These are phyloP conservation scores for Paradendryphiella salina DNA, from an alignment of 2,329 filamentous ascomycete species.

Conservation along the genomic window DNA sequence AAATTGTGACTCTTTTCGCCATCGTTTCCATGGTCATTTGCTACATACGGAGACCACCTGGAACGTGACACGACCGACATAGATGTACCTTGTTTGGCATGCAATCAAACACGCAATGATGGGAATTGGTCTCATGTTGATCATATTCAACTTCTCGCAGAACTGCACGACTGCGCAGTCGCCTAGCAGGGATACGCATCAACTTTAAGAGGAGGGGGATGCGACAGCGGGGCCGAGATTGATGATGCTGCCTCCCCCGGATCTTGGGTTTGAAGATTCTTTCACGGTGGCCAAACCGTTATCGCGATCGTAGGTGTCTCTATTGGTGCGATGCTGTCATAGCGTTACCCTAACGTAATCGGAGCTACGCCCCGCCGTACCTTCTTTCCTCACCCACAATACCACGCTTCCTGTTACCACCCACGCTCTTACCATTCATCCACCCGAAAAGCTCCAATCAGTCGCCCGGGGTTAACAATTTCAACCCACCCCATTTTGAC, in stretches of 20 bases:
- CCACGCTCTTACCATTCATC: not conserved
- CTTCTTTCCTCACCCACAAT: not conserved
- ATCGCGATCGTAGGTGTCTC: not conserved
- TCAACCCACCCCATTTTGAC: constrained; percentile 29
- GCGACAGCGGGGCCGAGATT: not conserved
- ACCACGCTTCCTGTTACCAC: not conserved
- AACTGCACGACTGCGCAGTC: not conserved
- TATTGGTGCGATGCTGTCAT: constrained; percentile 4
- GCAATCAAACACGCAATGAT: no score
- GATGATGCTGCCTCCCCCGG: not conserved
- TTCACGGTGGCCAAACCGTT: not conserved
- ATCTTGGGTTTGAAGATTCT: constrained; percentile 1
- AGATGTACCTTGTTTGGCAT: no score
- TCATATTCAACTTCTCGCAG: not conserved
- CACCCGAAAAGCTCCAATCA: not conserved
- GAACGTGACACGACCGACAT: no score
- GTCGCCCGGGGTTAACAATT: not conserved
- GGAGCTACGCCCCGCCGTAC: constrained; percentile 1
- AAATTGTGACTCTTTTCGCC: not conserved
- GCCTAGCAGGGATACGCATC: not conserved
- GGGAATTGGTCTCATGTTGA: not conserved
- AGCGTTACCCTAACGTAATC: constrained; percentile 4
- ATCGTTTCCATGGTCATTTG: not conserved
- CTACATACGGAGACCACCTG: no score
- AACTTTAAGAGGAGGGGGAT: not conserved